Base-by-base conservation (phyloP, 1,139 yeast genomes). In the Pichia sp. region DNA sequence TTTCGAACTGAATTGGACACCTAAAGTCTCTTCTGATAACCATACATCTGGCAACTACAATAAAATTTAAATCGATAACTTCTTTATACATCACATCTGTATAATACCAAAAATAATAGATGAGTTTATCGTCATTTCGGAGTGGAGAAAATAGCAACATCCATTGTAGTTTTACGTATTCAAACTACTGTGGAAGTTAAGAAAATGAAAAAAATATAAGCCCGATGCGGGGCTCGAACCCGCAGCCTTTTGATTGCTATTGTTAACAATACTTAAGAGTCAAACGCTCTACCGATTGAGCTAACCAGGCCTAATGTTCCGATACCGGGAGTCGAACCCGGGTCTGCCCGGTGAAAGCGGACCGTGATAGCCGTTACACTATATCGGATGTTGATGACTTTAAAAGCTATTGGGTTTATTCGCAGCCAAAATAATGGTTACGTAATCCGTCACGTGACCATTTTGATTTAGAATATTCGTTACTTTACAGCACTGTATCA, bases 241-340 rank as follows among this genome's bases (percentile, higher is more conserved):
- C 62, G 60, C 62, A 56, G 56, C 62, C 62, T 57, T 57, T 55
- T 58, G 62, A 57, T 57, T 37, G 26, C 26, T 23, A 23, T 23
- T 23, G 14, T 8, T 13, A 13, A 18, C 16, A 10, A 29, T 15
- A 12, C 35, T 33, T 58, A 55, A 55, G 59, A 55, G 59, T 55
- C 59, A 55, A 54, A 55, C 59, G 59, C 59, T 55, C 59, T 55
- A 55, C 59, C 59, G 59, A 55, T 55, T 55, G 59, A 55, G 59
- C 59, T 55, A 55, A 38, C 48, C 48, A 45, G 48, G 48, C 48
- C 25, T 40, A 27, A n/a, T n/a, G 41, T 68, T 73, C 79, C 79
- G 77, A 71, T 71, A 67, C 78, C 74, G 78, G 79, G 79, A 72
- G 75, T 73, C 76, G 79, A 73, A 73, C 79, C 78, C 78, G 74